These are phyloP conservation scores for Pterula multifida DNA, from an alignment of 1,284 basidiomycete genomes.

Conservation along the genomic window DNA sequence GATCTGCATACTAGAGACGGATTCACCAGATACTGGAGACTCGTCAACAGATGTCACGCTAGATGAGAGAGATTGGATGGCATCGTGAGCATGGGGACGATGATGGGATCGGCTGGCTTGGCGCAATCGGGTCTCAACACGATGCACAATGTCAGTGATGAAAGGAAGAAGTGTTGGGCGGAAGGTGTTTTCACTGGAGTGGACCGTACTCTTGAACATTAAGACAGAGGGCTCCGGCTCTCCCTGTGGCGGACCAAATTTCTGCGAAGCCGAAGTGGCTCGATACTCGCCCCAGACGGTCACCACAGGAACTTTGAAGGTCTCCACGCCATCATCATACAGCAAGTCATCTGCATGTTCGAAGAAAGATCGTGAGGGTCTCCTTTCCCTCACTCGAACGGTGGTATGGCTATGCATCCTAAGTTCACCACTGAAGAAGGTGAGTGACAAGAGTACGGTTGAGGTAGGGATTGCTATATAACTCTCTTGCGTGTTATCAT, in stretches of 20 bases:
- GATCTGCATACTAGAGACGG: conserved; percentile 47
- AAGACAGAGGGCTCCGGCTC: conserved; percentile 39
- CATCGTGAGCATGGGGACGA: not conserved
- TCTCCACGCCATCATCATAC: conserved; percentile 40
- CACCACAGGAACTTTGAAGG: conserved; percentile 67
- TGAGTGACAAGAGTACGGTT: conserved; percentile 60
- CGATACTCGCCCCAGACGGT: conserved; percentile 80
- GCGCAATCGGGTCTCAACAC: conserved; percentile 54
- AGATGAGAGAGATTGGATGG: conserved; percentile 13
- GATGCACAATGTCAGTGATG: conserved; percentile 57
- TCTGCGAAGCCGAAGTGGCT: conserved; percentile 33
- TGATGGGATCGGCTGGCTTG: conserved; percentile 3
- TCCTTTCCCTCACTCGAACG: conserved; percentile 22
- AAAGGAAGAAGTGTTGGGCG: conserved; percentile 77
- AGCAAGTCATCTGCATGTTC: conserved; percentile 37
- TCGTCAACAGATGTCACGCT: not conserved
- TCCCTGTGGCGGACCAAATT: conserved; percentile 17
- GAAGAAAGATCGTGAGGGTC: conserved; percentile 22
- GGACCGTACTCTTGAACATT: conserved; percentile 70
- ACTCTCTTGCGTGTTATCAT: not conserved
- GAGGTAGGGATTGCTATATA: conserved; percentile 18
- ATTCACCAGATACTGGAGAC: conserved; percentile 9
- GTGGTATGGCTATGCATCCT: conserved; percentile 37
- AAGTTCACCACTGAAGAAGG: conserved; percentile 74
- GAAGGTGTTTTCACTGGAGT: conserved; percentile 77